These are phyloP conservation scores for Beauveria pseudobassiana DNA, from an alignment of 2,329 filamentous ascomycete genomes.

Conservation along the genomic window DNA sequence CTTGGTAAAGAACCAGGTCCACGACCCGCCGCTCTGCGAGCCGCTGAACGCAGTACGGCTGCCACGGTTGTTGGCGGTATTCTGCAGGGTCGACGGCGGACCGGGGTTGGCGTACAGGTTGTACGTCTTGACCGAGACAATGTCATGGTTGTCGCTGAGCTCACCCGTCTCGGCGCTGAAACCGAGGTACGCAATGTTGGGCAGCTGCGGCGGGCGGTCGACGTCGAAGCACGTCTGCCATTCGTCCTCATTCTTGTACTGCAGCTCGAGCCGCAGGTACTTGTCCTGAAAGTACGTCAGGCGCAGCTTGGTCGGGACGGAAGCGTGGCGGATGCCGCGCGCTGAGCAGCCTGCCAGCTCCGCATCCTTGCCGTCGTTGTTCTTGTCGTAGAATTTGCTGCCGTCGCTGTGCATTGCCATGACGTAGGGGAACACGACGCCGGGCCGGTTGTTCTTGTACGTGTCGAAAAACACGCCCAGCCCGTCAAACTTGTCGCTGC, in stretches of 20 bases:
- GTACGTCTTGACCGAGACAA: slow-evolving; percentile 76
- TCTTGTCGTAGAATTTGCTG: slow-evolving; percentile 81
- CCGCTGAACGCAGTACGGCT: slow-evolving; percentile 24
- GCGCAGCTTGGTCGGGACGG: slow-evolving; percentile 73
- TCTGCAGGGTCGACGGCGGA: slow-evolving; percentile 27
- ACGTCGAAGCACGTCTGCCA: slow-evolving; percentile 88
- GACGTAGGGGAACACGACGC: slow-evolving; percentile 91
- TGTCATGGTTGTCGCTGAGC: slow-evolving; percentile 95
- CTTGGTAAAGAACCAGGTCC: slow-evolving; percentile 68
- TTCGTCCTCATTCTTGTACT: slow-evolving; percentile 84
- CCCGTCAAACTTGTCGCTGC: slow-evolving; percentile 82
- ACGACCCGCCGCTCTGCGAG: slow-evolving; percentile 40
- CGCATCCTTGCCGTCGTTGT: slow-evolving; percentile 86
- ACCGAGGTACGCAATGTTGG: slow-evolving; percentile 65
- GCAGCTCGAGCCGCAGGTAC: slow-evolving; percentile 78
- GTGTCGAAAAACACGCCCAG: slow-evolving; percentile 95
- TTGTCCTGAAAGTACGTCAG: slow-evolving; percentile 98
- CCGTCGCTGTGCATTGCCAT: slow-evolving; percentile 98
- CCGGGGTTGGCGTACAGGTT: slow-evolving; percentile 72
- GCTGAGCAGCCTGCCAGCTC: slow-evolving; percentile 95
- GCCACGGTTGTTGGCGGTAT: slow-evolving; percentile 26
- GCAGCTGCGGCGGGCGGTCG: slow-evolving; percentile 64
- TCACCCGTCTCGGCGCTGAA: slow-evolving; percentile 90
- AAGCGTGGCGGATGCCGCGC: slow-evolving; percentile 75
- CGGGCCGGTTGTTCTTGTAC: slow-evolving; percentile 98